phyloP scores from a whole-genome alignment of 78 protist genomes.

The Planoprotostelium fungivorum region DNA sequence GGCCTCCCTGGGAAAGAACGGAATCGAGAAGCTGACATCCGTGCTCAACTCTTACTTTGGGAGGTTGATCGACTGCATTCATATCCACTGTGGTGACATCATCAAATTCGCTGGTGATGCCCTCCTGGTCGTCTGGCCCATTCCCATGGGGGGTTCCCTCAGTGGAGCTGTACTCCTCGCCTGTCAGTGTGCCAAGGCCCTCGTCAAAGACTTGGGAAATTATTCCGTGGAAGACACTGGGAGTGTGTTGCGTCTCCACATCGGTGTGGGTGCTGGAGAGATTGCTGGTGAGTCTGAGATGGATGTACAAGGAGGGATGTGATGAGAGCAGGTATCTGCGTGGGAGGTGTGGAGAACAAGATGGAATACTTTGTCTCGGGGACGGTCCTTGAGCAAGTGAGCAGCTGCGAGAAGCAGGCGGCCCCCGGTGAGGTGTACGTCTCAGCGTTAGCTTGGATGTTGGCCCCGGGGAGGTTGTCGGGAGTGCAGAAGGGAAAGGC shows the following conservation, averaged over 20 bases:
- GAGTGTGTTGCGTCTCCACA: slow-evolving; percentile 64
- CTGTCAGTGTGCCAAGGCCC: slow-evolving; percentile 58
- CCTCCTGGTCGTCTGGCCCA: slow-evolving; percentile 70
- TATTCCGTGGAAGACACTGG: slow-evolving; percentile 41
- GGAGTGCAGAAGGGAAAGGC: not conserved
- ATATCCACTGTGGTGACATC: slow-evolving; percentile 27
- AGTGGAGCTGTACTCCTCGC: slow-evolving; percentile 51
- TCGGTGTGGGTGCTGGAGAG: slow-evolving; percentile 74
- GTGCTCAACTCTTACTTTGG: not conserved
- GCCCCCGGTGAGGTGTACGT: slow-evolving; percentile 68
- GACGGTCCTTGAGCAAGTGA: slow-evolving; percentile 46
- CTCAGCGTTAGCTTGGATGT: slow-evolving; percentile 1
- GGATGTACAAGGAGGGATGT: not conserved
- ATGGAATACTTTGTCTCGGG: slow-evolving; percentile 73
- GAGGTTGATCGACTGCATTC: not conserved
- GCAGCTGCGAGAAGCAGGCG: slow-evolving; percentile 65
- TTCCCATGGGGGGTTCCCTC: slow-evolving; percentile 21
- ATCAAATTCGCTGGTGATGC: slow-evolving; percentile 84
- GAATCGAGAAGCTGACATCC: not conserved
- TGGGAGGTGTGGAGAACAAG: slow-evolving; percentile 64
- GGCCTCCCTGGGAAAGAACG: not conserved
- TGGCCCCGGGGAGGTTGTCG: not conserved
- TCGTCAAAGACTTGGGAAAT: slow-evolving; percentile 47
- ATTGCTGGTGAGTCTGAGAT: slow-evolving; percentile 19
- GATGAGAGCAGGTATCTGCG: slow-evolving; percentile 22